Percentiles rank a stretch among this genome's conserved stretches.
Evolutionary conservation across 257 asterid species (phyloP).

Genomic region (Solanum chaucha): DNA sequence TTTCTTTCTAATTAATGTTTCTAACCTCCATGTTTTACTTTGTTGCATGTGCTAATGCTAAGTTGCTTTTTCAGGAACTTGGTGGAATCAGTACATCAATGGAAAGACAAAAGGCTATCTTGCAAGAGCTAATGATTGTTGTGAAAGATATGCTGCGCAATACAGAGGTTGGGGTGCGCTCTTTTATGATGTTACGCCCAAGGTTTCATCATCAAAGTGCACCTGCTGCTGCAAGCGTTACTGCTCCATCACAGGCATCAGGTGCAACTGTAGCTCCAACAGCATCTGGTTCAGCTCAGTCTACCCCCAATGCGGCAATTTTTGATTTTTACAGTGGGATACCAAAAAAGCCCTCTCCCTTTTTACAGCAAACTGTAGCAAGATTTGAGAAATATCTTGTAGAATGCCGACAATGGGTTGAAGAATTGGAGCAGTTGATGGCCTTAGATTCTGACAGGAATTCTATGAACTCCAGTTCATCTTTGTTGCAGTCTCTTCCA

Average conservation of each 20-base stretch:
- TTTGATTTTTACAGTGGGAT: slow-evolving; percentile 85
- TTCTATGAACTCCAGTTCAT: slow-evolving; percentile 37
- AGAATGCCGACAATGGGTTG: slow-evolving; percentile 89
- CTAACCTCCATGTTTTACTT: not conserved
- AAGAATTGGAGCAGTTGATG: slow-evolving; percentile 86
- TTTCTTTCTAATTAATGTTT: not conserved
- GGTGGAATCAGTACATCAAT: slow-evolving; percentile 70
- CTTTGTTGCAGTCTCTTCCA: slow-evolving; percentile 88
- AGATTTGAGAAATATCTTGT: slow-evolving; percentile 85
- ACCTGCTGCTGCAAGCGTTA: slow-evolving; percentile 30
- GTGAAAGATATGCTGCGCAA: slow-evolving; percentile 82
- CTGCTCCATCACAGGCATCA: slow-evolving; percentile 53
- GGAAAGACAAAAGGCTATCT: slow-evolving; percentile 81
- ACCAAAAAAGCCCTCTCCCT: slow-evolving; percentile 89
- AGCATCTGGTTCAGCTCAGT: slow-evolving; percentile 45
- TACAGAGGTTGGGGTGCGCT: slow-evolving; percentile 86
- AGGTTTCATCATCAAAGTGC: slow-evolving; percentile 69
- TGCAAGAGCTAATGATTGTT: slow-evolving; percentile 71
- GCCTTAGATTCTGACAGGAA: slow-evolving; percentile 53
- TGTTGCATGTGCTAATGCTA: not conserved
- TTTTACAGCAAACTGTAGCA: slow-evolving; percentile 73
- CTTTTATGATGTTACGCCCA: slow-evolving; percentile 84
- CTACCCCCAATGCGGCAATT: slow-evolving; percentile 50
- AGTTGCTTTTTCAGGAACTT: slow-evolving; percentile 51
- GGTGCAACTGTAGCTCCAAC: slow-evolving; percentile 48